Conservation (phyloP, 441 rosid species). For the Pelargonium cotyledonis region DNA sequence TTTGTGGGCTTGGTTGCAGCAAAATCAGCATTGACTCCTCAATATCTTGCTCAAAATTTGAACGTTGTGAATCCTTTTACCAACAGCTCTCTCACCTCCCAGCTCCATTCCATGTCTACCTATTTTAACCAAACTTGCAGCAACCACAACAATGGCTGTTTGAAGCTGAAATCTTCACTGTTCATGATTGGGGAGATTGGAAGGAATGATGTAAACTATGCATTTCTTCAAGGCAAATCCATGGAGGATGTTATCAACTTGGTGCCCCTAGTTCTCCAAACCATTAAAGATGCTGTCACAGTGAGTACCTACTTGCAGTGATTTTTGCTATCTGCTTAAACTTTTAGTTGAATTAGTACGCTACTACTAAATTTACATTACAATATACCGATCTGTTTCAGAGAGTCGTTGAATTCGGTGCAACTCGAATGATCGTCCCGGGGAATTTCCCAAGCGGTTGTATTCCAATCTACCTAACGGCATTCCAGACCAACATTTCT, state of each 20-base stretch:
- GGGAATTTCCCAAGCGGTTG: slow-evolving; percentile 40
- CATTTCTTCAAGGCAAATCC: slow-evolving; percentile 25
- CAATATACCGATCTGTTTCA: too few species aligned
- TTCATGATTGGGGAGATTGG: slow-evolving; percentile 49
- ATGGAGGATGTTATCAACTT: slow-evolving; percentile 20
- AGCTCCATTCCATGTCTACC: slow-evolving; percentile 26
- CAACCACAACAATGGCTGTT: not conserved
- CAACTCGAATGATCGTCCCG: slow-evolving; percentile 20
- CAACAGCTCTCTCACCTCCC: slow-evolving; percentile 26
- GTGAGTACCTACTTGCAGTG: not conserved
- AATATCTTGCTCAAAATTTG: slow-evolving; percentile 11
- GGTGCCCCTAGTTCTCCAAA: slow-evolving; percentile 35
- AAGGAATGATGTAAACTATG: slow-evolving; percentile 38
- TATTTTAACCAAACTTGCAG: slow-evolving; percentile 3
- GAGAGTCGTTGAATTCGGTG: too few species aligned
- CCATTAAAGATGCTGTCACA: slow-evolving; percentile 27
- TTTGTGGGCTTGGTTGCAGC: slow-evolving; percentile 7
- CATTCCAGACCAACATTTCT: slow-evolving; percentile 20
- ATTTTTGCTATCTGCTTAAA: not conserved
- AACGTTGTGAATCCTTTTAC: slow-evolving; percentile 22
- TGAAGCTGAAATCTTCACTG: slow-evolving; percentile 16
- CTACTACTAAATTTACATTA: too few species aligned
- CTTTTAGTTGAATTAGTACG: too few species aligned
- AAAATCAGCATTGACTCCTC: slow-evolving; percentile 17
- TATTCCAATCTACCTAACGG: slow-evolving; percentile 27